Evolutionary conservation across 2,329 filamentous ascomycete species (phyloP).

Genomic region (Dothiorella sarmentorum): DNA sequence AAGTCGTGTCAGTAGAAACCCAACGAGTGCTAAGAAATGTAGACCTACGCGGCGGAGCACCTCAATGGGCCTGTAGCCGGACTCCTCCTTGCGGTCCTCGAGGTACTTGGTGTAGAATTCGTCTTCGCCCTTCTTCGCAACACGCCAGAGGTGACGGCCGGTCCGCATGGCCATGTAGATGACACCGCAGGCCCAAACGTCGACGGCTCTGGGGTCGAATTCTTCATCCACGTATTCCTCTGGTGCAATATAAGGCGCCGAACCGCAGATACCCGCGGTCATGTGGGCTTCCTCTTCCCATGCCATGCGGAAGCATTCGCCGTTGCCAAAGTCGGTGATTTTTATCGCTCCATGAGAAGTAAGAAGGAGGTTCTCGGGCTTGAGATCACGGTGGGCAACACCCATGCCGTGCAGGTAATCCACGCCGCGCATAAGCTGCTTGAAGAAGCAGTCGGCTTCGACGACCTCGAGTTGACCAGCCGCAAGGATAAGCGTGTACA

Average conservation of each 20-base stretch:
- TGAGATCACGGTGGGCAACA: constrained; percentile 92
- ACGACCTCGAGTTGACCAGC: constrained; percentile 86
- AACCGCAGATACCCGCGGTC: constrained; percentile 94
- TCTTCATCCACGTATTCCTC: constrained; percentile 95
- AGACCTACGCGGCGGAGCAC: constrained; percentile 77
- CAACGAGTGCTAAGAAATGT: background rate
- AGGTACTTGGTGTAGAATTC: constrained; percentile 96
- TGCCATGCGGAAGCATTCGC: constrained; percentile 98
- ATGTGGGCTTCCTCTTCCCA: constrained; percentile 99
- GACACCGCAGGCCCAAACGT: constrained; percentile 96
- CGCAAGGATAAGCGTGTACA: constrained; percentile 89
- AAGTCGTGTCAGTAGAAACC: constrained; percentile 20
- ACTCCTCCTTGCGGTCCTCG: constrained; percentile 86
- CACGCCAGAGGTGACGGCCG: constrained; percentile 89
- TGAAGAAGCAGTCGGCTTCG: constrained; percentile 98
- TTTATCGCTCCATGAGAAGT: constrained; percentile 91
- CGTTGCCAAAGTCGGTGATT: constrained; percentile 98
- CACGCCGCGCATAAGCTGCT: constrained; percentile 97
- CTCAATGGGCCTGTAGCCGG: constrained; percentile 95
- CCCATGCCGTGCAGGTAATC: constrained; percentile 99
- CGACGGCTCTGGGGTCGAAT: constrained; percentile 95
- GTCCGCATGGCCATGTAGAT: constrained; percentile 99
- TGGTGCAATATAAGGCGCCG: constrained; percentile 93
- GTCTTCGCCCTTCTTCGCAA: constrained; percentile 95
- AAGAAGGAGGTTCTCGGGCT: constrained; percentile 92